Evolutionary conservation across 140 eudicot species (phyloP), one percentile per base, ranked within the genome.

Genomic region (Ambrosia hybrid): DNA sequence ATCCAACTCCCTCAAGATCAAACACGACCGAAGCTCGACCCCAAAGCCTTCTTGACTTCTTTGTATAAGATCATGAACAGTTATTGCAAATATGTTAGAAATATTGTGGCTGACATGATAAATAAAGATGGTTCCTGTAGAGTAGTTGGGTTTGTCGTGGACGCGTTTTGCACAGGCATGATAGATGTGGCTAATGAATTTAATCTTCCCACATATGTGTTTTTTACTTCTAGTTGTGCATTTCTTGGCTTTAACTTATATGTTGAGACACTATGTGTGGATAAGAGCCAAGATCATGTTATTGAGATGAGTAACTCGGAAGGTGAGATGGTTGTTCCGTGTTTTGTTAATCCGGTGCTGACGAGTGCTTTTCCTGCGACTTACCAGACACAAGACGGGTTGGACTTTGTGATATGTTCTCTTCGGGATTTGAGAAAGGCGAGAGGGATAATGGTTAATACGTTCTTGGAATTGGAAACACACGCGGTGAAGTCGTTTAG

Each of bases 121-220:
- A 57, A 71, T n/a, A 26, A 49, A 48, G 48, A 65, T 16, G 79
- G 59, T 52, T 45, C 58, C 0, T 16, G 51, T 37, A 71, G 70
- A 49, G 30, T 80, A 39, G 59, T 53, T 10, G 89, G 81, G 14
- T 81, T 83, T 5, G 75, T 85, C 0, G 56, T 82, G 2, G 90
- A 85, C 51, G 73, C 79, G 60, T 64, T 85, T 5, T 79, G 87
- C 21, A 37, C 66, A 34, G 9, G 74, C 39, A 72, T 85, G 81
- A 73, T 82, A n/a, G 87, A 82, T 15, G 83, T 85, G 51, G 91
- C 85, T 2, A 60, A 73, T 39, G 87, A 85, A 61, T 61, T 85
- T 9, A 56, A 70, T 7, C 4, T 82, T 26, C 90, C 90, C 0
- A 62, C 75, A 9, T 85, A 79, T 15, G 78, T 72, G 4, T 76